phyloP scores from a whole-genome alignment of 129 eudicot species.

The Pseudognaphalium luteoalbum region DNA sequence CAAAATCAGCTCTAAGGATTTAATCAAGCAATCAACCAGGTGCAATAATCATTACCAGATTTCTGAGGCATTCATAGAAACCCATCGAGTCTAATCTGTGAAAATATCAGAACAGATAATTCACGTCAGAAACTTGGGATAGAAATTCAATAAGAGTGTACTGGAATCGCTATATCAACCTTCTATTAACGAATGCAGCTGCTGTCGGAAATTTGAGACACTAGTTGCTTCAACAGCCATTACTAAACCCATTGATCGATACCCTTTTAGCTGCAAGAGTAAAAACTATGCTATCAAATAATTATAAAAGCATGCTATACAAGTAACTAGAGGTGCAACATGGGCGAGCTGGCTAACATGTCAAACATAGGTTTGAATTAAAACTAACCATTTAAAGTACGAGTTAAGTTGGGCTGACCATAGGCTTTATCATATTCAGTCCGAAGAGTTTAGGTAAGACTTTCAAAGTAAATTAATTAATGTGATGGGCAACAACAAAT shows the following conservation, averaged over 20 bases:
- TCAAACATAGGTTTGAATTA: background rate
- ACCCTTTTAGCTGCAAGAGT: constrained; percentile 35
- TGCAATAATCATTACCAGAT: constrained; percentile 10
- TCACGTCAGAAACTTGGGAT: background rate
- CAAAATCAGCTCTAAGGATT: constrained; percentile 4
- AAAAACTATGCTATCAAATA: background rate
- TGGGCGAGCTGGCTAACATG: background rate
- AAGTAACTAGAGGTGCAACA: background rate
- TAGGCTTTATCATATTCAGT: too few relatives aligned
- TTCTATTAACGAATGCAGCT: constrained; percentile 36
- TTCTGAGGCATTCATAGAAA: constrained; percentile 6
- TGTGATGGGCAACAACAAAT: too few relatives aligned
- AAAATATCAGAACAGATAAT: background rate
- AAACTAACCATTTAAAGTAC: background rate
- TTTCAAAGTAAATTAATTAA: background rate
- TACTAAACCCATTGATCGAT: constrained; percentile 41
- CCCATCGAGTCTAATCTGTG: constrained; percentile 5
- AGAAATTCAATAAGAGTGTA: background rate
- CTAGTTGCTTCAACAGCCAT: constrained; percentile 38
- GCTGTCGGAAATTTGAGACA: constrained; percentile 25
- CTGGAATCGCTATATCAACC: background rate
- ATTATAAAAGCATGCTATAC: background rate
- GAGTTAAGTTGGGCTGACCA: background rate
- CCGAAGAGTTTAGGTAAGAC: too few relatives aligned
- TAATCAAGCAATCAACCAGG: background rate